Evolutionary conservation across 2,329 filamentous ascomycete genomes (phyloP), one percentile per base, ranked within the genome.

Genomic region (Grosmannia huntii): DNA sequence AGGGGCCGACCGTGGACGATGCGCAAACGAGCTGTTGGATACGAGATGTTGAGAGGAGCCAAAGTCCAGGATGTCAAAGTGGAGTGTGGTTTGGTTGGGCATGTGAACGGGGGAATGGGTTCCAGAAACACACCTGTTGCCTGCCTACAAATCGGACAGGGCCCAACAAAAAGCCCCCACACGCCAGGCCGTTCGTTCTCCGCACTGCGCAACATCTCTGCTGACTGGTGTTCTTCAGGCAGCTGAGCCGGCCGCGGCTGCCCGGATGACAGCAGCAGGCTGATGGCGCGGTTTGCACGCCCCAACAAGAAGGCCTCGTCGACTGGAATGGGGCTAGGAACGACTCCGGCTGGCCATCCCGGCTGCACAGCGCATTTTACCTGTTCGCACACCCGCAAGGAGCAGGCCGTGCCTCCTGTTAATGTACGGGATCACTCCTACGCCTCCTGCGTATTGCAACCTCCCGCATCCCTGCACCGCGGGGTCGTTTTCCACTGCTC

Each of bases 111-210:
- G 31, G 33, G 27, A 12, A 25, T 25, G 52, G 50, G 50, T 12
- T n/a, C 51, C 33, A 31, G 16, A 54, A 25, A 12, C 51, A 11
- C 16, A 36, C n/a, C 51, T 23, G 31, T 16, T 25, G 31, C 11
- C 33, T 27, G 14, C 23, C 52, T 16, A 33, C 31, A 33, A 9
- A 33, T 10, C 9, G 31, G 31, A 33, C 31, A 28, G 25, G 36
- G 31, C 51, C 52, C 52, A 54, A 54, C 52, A 54, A 54, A 54
- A 54, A 54, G 52, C 38, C 52, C 38, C 52, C 52, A 54, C 52
- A 38, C 12, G 50, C n/a, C 27, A 52, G 27, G 28, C 50, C 33
- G 41, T 44, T 44, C 16, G 19, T 44, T 50, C 48, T 50, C 48
- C 48, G 48, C 48, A 28, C 48, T 28, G 25, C 23, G 12, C 48